Base-by-base conservation (phyloP, 225 moss, liverwort and hornwort species). In the Pleurozium schreberi region DNA sequence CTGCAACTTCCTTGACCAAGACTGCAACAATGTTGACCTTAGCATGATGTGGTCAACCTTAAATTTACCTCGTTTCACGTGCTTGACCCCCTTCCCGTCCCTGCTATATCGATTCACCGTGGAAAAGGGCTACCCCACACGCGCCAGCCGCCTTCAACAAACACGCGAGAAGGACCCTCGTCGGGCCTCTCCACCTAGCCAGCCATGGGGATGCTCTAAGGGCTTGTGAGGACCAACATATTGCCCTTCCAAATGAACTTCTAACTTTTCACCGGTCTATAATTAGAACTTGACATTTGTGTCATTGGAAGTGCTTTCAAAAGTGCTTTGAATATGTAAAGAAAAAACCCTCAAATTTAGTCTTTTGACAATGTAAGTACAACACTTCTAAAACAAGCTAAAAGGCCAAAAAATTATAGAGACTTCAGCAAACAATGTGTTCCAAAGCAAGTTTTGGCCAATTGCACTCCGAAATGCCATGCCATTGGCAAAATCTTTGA, bases 311-410 rank as follows among this genome's bases (percentile, higher is more conserved):
- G 14, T 77, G 15, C 10, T 14, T 25, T 38, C 15, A 55, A 77
- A 9, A 77, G 4, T 23, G 25, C 2, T 53, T 36, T 53, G 23
- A 23, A 55, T 8, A 34, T 3, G 21, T 12, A 21, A 34, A 31
- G 1, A 0, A 19, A 31, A 34, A 20, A 6, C 12, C 11, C 5
- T 50, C 12, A 34, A 34, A 75, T 75, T 50, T 21, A 3, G 8
- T 2, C 3, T 0, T 75, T 50, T 3, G 5, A 13, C 20, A 20
- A 50, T 34, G 12, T 33, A 75, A 50, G 50, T 20, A 75, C 33
- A 10, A 0, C 0, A 0, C 75, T 75, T 75, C 33, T 4, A 33
- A 75, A 50, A 5, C 4, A 75, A 33, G 8, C 0, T 8, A 5
- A 4, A 75, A 33, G 33, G 6, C 3, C 19, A 18, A 47, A 49